A percentile compares a stretch with the other conserved stretches of the same genome.
phyloP scores from a whole-genome alignment of 768 basidiomycete species.

The Melanogaster broomeanus region DNA sequence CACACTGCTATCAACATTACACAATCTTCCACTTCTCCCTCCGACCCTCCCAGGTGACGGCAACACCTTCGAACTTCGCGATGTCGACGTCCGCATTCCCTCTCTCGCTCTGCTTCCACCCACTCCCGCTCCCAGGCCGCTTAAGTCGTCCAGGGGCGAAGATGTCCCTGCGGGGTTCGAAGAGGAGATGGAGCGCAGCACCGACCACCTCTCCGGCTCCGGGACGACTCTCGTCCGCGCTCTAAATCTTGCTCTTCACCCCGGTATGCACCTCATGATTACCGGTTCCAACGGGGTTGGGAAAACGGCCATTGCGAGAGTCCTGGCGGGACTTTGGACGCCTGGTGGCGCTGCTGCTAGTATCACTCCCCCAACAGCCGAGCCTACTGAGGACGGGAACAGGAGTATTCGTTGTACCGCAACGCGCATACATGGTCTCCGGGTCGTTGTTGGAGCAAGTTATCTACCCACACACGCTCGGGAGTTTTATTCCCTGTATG shows the following conservation, averaged over 20 bases:
- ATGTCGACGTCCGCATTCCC: too few species aligned
- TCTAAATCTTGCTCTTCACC: slow-evolving; percentile 64
- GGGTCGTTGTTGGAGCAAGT: slow-evolving; percentile 92
- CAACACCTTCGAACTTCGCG: too few species aligned
- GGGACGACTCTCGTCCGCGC: slow-evolving; percentile 61
- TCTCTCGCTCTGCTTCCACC: slow-evolving; percentile 5
- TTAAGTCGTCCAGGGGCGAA: neutral
- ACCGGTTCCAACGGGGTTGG: too few species aligned
- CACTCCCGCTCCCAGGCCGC: neutral
- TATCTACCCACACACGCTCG: slow-evolving; percentile 74
- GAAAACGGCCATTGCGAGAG: too few species aligned
- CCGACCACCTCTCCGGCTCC: slow-evolving; percentile 22
- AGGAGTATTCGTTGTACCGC: slow-evolving; percentile 85
- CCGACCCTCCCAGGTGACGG: too few species aligned
- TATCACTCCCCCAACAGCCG: slow-evolving; percentile 32
- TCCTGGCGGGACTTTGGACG: too few species aligned
- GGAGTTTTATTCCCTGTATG: slow-evolving; percentile 78
- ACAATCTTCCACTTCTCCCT: too few species aligned
- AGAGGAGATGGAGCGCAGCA: slow-evolving; percentile 14
- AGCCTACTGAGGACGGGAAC: slow-evolving; percentile 36
- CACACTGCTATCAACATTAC: too few species aligned
- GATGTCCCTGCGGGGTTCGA: slow-evolving; percentile 3
- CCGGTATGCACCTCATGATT: too few species aligned
- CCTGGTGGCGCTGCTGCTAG: slow-evolving; percentile 40
- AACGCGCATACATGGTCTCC: slow-evolving; percentile 92